Conservation (phyloP, 1,139 yeast genomes). For the Yamadazyma siamensis region DNA sequence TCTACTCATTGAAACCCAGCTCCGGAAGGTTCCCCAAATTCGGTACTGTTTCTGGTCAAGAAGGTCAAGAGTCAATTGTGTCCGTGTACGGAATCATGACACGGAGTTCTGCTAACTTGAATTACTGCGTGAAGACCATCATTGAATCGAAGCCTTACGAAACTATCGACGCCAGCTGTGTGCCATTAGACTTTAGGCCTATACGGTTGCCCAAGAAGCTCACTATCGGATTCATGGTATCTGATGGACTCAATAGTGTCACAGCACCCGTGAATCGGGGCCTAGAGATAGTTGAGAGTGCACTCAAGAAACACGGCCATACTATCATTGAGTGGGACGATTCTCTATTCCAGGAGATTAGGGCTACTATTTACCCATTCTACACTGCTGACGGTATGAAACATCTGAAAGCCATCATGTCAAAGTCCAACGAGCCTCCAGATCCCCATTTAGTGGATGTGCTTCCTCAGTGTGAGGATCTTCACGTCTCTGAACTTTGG, state of each 20-base stretch:
- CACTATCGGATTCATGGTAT: conserved; percentile 9
- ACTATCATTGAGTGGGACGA: conserved; percentile 10
- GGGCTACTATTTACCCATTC: conserved; percentile 13
- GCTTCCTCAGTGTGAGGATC: conserved; percentile 7
- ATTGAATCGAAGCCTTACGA: conserved; percentile 7
- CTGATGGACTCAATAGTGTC: conserved; percentile 10
- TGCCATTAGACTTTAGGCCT: conserved; percentile 7
- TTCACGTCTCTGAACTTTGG: conserved; percentile 12
- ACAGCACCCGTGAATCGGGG: conserved; percentile 10
- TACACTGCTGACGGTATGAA: conserved; percentile 14
- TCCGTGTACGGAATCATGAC: conserved; percentile 11
- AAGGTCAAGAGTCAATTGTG: conserved; percentile 11
- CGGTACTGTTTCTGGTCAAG: conserved; percentile 12
- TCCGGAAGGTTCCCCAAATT: conserved; percentile 14
- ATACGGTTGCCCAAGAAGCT: conserved; percentile 6
- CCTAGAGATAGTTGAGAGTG: conserved; percentile 6
- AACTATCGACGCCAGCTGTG: conserved; percentile 10
- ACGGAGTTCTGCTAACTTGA: conserved; percentile 2
- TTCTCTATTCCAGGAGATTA: conserved; percentile 10
- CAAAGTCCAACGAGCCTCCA: conserved; percentile 11
- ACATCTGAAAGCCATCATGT: conserved; percentile 10
- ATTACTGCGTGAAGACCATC: conserved; percentile 4
- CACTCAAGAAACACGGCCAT: conserved; percentile 9
- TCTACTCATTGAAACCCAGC: conserved; percentile 54
- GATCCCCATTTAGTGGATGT: conserved; percentile 8